Conservation (phyloP, 1,284 basidiomycete genomes). For the Ceratobasidium sp. region DNA sequence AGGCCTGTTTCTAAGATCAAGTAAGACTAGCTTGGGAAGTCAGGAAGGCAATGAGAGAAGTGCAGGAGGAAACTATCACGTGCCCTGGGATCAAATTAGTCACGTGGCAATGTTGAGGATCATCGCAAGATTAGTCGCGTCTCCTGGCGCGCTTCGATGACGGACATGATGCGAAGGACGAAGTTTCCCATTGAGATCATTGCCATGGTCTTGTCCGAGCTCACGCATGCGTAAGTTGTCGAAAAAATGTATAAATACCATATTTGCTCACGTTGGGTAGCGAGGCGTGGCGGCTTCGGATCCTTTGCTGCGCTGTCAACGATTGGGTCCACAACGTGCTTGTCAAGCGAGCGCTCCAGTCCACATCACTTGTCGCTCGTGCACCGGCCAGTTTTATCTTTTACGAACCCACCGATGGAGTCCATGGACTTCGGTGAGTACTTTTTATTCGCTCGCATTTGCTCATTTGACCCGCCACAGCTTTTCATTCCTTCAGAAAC, state of each 20-base stretch:
- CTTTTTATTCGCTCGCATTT: neutral
- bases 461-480: constrained; percentile 8
- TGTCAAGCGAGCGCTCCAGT: constrained; percentile 29
- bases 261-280: neutral
- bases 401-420: constrained; percentile 11
- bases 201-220: constrained; percentile 28
- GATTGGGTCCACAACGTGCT: constrained; percentile 29
- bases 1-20: no score
- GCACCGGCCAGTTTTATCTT: constrained; percentile 33
- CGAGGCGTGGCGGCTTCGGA: constrained; percentile 31
- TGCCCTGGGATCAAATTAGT: no score
- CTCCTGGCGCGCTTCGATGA: constrained; percentile 23
- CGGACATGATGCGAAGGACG: constrained; percentile 25
- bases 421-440: constrained; percentile 30
- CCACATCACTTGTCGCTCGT: constrained; percentile 17
- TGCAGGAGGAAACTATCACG: no score
- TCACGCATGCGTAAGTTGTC: constrained; percentile 34
- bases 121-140: constrained; percentile 17
- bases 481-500: constrained; percentile 33
- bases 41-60: no score
- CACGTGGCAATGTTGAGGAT: constrained; percentile 3
- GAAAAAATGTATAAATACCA: neutral
- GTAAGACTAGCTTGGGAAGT: no score
- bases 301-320: constrained; percentile 21
- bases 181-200: constrained; percentile 32